Evolutionary conservation across 495 filamentous ascomycete species (phyloP), one percentile per base, ranked within the genome.

Genomic region (Penicillium cosmopolitanum): DNA sequence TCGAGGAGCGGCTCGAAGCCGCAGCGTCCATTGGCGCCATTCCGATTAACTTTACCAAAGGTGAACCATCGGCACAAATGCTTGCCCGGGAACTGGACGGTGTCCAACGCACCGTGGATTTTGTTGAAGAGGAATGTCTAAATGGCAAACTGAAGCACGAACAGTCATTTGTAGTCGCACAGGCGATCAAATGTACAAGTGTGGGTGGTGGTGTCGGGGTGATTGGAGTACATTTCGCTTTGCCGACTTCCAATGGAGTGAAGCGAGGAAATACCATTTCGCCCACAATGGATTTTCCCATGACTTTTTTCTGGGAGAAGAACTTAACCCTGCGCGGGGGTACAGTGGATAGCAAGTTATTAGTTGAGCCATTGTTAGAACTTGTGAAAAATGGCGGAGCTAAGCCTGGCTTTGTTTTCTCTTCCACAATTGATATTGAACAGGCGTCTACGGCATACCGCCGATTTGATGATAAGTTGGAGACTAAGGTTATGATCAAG

Each of bases 21-120:
- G 82, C 80, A 2, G 70, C 78, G 66, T 77, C 75, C 47, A 84
- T 85, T 44, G 80, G 82, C 0, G 72, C 71, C 4, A 70, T 69
- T 23, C 68, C 66, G 5, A 69, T 76, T 18, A 59, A 70, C 18
- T 72, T 73, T 40, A 63, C 38, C 5, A 53, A 74, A 76, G 68
- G 75, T 76, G 62, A 80, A 70, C 35, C 69, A 69, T 12, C 76
- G 68, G 47, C 66, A 5, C 55, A 55, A 35, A 55, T 58, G 7
- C 16, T 57, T 1, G 11, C 48, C 36, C 50, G 50, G 23, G 60
- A 58, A 23, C 35, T 50, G 4, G 25, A 54, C 12, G 56, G 64
- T 3, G 60, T 63, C 4, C 36, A 38, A n/a, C 36, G 36, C 12
- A 38, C 36, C 1, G 36, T 38, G 36, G 36, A 38, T 9, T 38